Evolutionary conservation across 2,329 filamentous ascomycete species (phyloP).

Genomic region (Curvularia sp.): DNA sequence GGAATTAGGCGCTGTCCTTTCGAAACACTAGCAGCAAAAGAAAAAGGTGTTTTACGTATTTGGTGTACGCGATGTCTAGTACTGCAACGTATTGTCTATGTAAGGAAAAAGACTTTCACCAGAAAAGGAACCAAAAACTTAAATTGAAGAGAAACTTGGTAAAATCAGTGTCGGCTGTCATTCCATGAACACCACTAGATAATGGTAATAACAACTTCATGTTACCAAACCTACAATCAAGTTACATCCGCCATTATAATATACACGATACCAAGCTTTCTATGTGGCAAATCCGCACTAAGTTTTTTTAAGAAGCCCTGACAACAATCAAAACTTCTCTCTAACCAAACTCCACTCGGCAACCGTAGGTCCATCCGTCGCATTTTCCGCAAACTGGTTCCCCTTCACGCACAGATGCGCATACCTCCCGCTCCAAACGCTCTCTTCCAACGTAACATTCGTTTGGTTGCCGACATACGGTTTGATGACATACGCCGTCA

Average conservation of each 20-base stretch:
- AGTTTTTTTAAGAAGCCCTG: background rate
- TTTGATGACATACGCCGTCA: slow-evolving; percentile 47
- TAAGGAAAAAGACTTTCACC: no score
- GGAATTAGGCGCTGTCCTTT: no score
- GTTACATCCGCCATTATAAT: background rate
- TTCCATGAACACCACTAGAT: background rate
- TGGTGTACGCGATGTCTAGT: no score
- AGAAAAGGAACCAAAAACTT: no score
- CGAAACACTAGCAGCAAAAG: no score
- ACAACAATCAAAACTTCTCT: slow-evolving; percentile 14
- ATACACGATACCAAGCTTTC: background rate
- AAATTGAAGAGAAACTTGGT: background rate
- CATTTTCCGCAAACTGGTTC: slow-evolving; percentile 50
- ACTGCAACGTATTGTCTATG: no score
- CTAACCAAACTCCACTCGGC: slow-evolving; percentile 59
- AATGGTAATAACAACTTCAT: background rate
- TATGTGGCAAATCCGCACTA: background rate
- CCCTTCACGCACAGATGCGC: slow-evolving; percentile 59
- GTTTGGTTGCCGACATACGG: slow-evolving; percentile 56
- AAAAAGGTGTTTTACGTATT: no score
- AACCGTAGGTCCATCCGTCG: slow-evolving; percentile 58
- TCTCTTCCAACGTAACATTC: slow-evolving; percentile 50
- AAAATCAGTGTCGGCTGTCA: background rate
- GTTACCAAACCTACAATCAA: background rate
- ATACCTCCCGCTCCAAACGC: slow-evolving; percentile 55